Evolutionary conservation across 1,139 yeast species (phyloP).

Genomic region (Hemisphaericaspora subhashii): DNA sequence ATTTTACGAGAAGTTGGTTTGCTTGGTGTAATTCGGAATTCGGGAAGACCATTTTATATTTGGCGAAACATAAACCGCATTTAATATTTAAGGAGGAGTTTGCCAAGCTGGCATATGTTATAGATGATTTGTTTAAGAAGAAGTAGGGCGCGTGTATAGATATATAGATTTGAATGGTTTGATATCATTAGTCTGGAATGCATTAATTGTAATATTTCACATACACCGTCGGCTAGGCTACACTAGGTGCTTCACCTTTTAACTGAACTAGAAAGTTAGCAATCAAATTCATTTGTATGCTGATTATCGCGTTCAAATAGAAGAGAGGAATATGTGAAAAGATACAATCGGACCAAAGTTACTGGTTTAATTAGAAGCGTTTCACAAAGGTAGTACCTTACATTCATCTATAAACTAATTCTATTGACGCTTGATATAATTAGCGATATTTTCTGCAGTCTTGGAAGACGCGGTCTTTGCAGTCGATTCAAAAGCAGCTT

Average conservation of each 20-base stretch:
- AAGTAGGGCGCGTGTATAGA: neutral
- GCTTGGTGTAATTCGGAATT: constrained; percentile 95
- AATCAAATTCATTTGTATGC: no score
- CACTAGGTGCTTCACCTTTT: no score
- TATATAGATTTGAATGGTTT: neutral
- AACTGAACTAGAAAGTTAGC: no score
- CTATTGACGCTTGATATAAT: constrained; percentile 45
- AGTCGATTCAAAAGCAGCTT: constrained; percentile 66
- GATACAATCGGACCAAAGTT: no score
- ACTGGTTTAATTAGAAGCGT: no score
- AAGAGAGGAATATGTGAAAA: no score
- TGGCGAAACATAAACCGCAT: constrained; percentile 74
- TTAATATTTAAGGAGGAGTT: constrained; percentile 55
- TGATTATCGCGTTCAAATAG: no score
- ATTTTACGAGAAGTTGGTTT: constrained; percentile 80
- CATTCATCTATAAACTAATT: constrained; percentile 4
- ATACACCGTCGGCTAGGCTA: no score
- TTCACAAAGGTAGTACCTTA: no score
- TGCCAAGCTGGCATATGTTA: constrained; percentile 25
- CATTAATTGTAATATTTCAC: constrained; percentile 3
- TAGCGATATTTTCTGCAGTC: constrained; percentile 72
- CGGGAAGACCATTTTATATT: constrained; percentile 76
- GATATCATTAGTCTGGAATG: constrained; percentile 1
- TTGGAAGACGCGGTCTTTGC: constrained; percentile 61
- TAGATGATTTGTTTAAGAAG: constrained; percentile 23